A percentile compares a stretch with the other conserved stretches of the same genome.
Conservation (phyloP, 176 grass and related monocot genomes). For the Triticum turgidum region DNA sequence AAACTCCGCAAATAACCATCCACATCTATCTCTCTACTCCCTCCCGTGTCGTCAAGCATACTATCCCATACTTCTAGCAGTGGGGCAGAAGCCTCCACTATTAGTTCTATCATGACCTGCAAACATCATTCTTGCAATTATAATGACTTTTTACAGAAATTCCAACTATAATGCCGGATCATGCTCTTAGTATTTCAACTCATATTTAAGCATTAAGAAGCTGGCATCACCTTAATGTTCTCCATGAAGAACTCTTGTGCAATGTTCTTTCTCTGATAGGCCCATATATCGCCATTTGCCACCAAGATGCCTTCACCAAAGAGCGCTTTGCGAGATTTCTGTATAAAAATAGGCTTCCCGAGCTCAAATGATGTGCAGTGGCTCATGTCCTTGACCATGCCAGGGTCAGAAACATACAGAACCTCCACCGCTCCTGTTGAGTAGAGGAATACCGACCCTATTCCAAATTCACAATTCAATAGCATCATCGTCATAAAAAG, state of each 20-base stretch:
- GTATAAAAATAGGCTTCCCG: neutral
- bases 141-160: neutral
- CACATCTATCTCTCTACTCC: constrained; percentile 59
- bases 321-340: constrained; percentile 3
- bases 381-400: constrained; percentile 6
- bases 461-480: neutral
- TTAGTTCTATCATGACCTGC: constrained; percentile 59
- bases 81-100: constrained; percentile 41
- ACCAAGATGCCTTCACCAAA: neutral
- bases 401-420: constrained; percentile 6
- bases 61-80: constrained; percentile 56
- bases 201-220: constrained; percentile 20
- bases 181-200: constrained; percentile 29
- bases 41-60: constrained; percentile 34
- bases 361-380: neutral
- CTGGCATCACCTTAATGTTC: constrained; percentile 60
- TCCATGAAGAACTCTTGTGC: constrained; percentile 72
- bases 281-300: constrained; percentile 34
- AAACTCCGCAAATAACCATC: constrained; percentile 57
- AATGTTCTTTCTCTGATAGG: constrained; percentile 63
- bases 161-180: neutral
- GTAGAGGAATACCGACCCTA: constrained; percentile 9
- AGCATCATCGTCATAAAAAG: neutral
- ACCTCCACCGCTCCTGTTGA: neutral
- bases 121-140: neutral